Evolutionary conservation across 352 stramenopile species (phyloP), one percentile per base, ranked within the genome.

Genomic region (Globisporangium apiculatum): DNA sequence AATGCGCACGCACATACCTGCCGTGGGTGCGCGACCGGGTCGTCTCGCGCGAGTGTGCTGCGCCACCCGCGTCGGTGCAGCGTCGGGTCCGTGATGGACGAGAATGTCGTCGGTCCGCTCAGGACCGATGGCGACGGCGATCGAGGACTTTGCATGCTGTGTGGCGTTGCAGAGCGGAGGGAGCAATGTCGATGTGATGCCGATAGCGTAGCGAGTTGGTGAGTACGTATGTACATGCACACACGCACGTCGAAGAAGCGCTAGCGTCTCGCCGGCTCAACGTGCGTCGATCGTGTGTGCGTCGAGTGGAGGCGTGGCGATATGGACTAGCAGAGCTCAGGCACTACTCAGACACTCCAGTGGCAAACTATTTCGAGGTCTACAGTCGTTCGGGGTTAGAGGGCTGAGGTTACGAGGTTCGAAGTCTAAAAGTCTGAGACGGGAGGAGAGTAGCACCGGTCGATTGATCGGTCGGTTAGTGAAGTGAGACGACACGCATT

Each of bases 41-140:
- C 50, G 2, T 71, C 59, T 15, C 57, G 56, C 1, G 73, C 73
- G 12, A 57, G 63, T 0, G 76, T 72, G 24, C 73, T 87, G 0
- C 71, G 65, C 79, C 79, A 89, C 46, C 62, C 64, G 0, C 63
- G 66, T 9, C 79, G 75, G 53, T 87, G 79, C 15, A 87, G 49
- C 12, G 73, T 85, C 46, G 69, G 58, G 59, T 89, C 79, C 4
- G 79, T 86, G 37, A 77, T 61, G 5, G 61, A 74, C 8, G 76
- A 67, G 59, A 86, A 87, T 37, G 79, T 76, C 12, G 71, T 66
- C 37, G 64, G 11, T 24, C 59, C 47, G 31, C 53, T 43, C 50
- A 56, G 47, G 40, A 56, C 24, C 24, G 24, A 49, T 6, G 41
- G 17, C 12, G 46, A 37, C 15, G 58, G n/a, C 9, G 51, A 4